Conservation (phyloP, 352 stramenopile species). For the Thalassiosira hispida region DNA sequence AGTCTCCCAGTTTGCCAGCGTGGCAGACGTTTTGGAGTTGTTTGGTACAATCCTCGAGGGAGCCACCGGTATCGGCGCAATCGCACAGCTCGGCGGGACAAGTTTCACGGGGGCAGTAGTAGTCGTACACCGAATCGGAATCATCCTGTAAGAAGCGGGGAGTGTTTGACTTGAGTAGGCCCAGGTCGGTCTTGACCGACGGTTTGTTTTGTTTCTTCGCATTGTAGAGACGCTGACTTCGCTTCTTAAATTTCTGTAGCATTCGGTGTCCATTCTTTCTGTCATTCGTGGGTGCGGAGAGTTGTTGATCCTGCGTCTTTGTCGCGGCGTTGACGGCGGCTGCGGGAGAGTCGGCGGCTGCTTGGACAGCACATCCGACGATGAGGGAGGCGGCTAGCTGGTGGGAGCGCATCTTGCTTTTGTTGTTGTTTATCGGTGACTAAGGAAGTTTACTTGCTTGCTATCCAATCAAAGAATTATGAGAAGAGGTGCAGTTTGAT, state of each 20-base stretch:
- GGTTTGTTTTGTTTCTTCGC: background rate
- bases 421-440: no score
- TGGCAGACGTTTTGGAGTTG: slow-evolving; percentile 48
- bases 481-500: no score
- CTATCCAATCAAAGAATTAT: no score
- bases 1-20: slow-evolving; percentile 31
- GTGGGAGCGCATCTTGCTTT: no score
- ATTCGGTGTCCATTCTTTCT: slow-evolving; percentile 5
- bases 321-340: no score
- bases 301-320: no score
- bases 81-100: slow-evolving; percentile 50
- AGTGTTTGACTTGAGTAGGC: slow-evolving; percentile 23
- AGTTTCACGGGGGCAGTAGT: slow-evolving; percentile 53
- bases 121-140: slow-evolving; percentile 18
- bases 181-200: slow-evolving; percentile 12
- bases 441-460: no score
- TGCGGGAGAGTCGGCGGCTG: no score
- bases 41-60: slow-evolving; percentile 41
- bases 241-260: slow-evolving; percentile 40
- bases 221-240: background rate
- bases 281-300: background rate
- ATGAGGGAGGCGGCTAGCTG: no score
- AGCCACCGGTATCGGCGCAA: slow-evolving; percentile 42
- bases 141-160: slow-evolving; percentile 40
- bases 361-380: no score